These are phyloP conservation scores for Rubia yunnanensis DNA, from an alignment of 257 asterid genomes.

Conservation along the genomic window DNA sequence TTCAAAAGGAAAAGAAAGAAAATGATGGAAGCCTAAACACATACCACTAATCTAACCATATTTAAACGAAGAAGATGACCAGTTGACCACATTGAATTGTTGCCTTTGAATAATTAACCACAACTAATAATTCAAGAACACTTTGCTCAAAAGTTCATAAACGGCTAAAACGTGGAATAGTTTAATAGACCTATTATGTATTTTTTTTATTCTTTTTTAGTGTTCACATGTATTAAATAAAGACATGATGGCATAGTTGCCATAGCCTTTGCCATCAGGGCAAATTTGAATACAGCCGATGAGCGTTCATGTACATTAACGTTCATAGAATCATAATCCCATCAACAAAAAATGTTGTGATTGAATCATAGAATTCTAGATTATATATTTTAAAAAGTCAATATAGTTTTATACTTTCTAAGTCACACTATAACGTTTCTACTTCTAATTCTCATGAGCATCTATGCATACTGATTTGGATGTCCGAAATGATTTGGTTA, in stretches of 20 bases:
- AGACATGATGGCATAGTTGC: background rate
- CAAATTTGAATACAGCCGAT: background rate
- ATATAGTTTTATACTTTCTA: too few species aligned
- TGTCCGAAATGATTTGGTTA: too few species aligned
- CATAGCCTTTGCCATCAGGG: background rate
- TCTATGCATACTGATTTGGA: too few species aligned
- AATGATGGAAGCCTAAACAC: background rate
- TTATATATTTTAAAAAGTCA: too few species aligned
- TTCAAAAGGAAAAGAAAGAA: background rate
- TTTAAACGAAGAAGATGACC: background rate
- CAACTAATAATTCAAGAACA: background rate
- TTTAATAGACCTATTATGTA: background rate
- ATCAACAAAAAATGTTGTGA: too few species aligned
- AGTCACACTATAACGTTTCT: too few species aligned
- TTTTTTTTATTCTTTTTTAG: background rate
- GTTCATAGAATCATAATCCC: too few species aligned
- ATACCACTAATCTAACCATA: background rate
- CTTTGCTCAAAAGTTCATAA: background rate
- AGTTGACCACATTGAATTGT: background rate
- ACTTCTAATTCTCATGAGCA: too few species aligned
- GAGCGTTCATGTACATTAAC: too few species aligned
- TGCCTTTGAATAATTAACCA: background rate
- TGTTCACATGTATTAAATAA: background rate
- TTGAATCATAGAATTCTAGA: too few species aligned
- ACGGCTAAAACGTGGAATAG: slow-evolving; percentile 1